A percentile compares a stretch with the other conserved stretches of the same genome.
These are phyloP conservation scores for Aspergillus versicolor DNA, from an alignment of 2,329 filamentous ascomycete genomes.

Conservation along the genomic window DNA sequence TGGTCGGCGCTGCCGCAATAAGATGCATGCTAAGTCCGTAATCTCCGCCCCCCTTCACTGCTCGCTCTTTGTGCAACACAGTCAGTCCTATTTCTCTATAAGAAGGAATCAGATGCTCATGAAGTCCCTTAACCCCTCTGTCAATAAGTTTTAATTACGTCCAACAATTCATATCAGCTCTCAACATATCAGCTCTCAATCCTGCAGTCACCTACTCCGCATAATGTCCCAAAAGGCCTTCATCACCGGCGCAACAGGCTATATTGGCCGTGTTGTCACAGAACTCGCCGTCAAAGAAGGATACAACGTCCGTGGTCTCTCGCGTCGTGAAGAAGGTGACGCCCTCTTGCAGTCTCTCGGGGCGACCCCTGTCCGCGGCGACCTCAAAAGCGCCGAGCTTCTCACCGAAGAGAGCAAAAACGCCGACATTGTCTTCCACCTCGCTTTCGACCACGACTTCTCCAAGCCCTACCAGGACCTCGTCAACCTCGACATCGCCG, in stretches of 20 bases:
- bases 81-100: too few species aligned
- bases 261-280: slow-evolving; percentile 42
- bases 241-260: slow-evolving; percentile 48
- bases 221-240: slow-evolving; percentile 29
- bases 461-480: slow-evolving; percentile 27
- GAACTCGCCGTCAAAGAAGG: slow-evolving; percentile 40
- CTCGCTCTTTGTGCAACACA: neutral
- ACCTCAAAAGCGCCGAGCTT: slow-evolving; percentile 35
- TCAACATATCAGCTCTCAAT: neutral
- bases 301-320: slow-evolving; percentile 44
- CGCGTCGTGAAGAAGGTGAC: slow-evolving; percentile 35
- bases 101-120: neutral
- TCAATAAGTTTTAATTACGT: neutral
- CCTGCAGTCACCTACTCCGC: neutral
- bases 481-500: slow-evolving; percentile 31
- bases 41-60: neutral
- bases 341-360: slow-evolving; percentile 32
- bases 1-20: neutral
- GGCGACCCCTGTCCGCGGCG: slow-evolving; percentile 33
- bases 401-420: slow-evolving; percentile 32
- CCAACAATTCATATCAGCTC: neutral
- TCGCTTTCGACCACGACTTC: slow-evolving; percentile 47
- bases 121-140: neutral
- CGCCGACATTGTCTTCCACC: slow-evolving; percentile 42
- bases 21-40: neutral